Base-by-base conservation (phyloP, 768 basidiomycete species). In the Termitomyces sp. region DNA sequence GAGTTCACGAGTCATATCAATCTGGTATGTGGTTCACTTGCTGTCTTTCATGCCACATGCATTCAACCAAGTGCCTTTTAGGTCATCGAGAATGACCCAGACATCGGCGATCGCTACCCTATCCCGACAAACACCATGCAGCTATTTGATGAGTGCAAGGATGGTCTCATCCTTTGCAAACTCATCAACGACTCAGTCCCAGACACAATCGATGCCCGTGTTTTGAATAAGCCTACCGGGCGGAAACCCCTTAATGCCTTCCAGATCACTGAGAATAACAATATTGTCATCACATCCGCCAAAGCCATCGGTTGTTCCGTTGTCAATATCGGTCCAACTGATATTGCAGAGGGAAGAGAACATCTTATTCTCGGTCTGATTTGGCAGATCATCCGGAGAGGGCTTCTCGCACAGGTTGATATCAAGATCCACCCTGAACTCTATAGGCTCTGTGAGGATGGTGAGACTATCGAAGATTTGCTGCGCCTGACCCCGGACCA, bases 1-100 rank as follows among this genome's bases (percentile, higher is more conserved):
- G 95, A 96, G 69, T 98, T 98, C 75, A 98, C 96, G n/a, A 90
- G 93, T 69, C 96, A 99, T 74, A 98, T 99, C 78, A 99, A 99
- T 70, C 76, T 82, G 59, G 96, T 97, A 67, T 63, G 90, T 72
- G 16, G 24, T 18, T 63, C 33, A 58, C 20, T 53, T 49, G 44
- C 33, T 15, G 15, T 16, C 30, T 3, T n/a, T 22, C 12, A 57
- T 3, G 15, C n/a, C 5, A 12, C 60, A 20, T 58, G 27, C n/a
- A n/a, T 54, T 67, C n/a, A n/a, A 60, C 22, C 7, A 34, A 54
- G 11, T 36, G 39, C 36, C 13, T 34, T 50, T 8, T 64, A 98
- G 95, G 87, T 98, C 33, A 84, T 99, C 60, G 92, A 91, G 66
- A 91, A 91, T 59, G 97, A 98, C 70, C 70, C 85, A 34, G 97